Evolutionary conservation across 345 rosid genomes (phyloP).

Genomic region (Cardamine occulta): DNA sequence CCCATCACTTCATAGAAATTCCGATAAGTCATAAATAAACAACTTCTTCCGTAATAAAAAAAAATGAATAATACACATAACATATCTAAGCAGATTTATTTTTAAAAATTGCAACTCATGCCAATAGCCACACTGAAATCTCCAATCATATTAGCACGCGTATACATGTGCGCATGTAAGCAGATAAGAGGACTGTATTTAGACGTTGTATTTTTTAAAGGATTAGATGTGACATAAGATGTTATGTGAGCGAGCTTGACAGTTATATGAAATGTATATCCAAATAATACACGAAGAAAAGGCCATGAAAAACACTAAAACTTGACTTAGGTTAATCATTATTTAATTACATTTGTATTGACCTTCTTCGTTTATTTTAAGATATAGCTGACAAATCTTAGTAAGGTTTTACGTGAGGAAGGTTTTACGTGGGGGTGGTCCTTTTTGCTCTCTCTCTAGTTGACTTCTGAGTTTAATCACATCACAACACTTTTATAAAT

Average conservation of each 20-base stretch:
- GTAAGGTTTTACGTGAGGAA: constrained; percentile 51
- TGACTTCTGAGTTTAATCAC: constrained; percentile 53
- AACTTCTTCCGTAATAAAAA: background rate
- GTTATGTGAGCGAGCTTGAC: constrained; percentile 9
- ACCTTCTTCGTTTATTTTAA: constrained; percentile 30
- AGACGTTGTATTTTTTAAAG: background rate
- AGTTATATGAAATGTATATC: constrained; percentile 10
- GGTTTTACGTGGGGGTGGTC: constrained; percentile 62
- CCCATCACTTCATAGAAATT: background rate
- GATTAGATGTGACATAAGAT: constrained; percentile 28
- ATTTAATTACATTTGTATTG: background rate
- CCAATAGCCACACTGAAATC: constrained; percentile 21
- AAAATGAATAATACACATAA: background rate
- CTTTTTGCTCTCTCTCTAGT: constrained; percentile 42
- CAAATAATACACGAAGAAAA: constrained; percentile 15
- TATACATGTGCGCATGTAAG: constrained; percentile 24
- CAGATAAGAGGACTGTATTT: constrained; percentile 15
- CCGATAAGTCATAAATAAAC: background rate
- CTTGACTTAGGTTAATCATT: constrained; percentile 31
- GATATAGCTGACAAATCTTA: constrained; percentile 24
- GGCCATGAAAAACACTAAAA: constrained; percentile 29
- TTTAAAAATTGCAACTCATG: constrained; percentile 22
- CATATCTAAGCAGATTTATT: background rate
- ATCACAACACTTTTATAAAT: constrained; percentile 2
- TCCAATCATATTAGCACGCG: constrained; percentile 13